Percentiles rank a stretch among this genome's conserved stretches.
phyloP scores from a whole-genome alignment of 164 flowering plant species.

The Berberis thunbergii region DNA sequence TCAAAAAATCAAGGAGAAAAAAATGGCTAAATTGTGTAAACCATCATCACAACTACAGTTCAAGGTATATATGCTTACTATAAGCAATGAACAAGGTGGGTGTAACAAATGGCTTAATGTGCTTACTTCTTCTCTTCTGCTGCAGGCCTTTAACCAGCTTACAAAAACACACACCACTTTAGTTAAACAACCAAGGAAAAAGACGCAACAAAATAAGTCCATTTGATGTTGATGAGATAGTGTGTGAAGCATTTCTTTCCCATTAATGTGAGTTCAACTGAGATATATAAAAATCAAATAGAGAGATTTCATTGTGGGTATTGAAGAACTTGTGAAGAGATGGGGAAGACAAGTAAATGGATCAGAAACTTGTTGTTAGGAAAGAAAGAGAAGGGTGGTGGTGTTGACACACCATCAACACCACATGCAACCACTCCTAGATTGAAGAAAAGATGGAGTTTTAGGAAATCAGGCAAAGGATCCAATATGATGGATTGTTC shows the following conservation, averaged over 20 bases:
- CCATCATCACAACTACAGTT: too few relatives aligned
- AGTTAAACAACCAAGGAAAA: not conserved
- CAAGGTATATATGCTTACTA: too few relatives aligned
- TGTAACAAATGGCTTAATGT: not conserved
- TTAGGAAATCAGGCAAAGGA: constrained; percentile 56
- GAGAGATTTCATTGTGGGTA: not conserved
- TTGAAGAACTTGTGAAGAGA: constrained; percentile 11
- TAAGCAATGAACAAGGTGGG: too few relatives aligned
- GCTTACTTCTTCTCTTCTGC: not conserved
- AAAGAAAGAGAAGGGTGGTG: constrained; percentile 41
- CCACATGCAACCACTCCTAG: constrained; percentile 46
- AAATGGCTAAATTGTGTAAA: not conserved
- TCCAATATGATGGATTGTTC: constrained; percentile 22
- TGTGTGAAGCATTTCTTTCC: too few relatives aligned
- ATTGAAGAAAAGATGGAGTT: constrained; percentile 86
- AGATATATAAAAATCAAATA: too few relatives aligned
- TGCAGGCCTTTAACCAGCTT: not conserved
- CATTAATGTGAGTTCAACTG: too few relatives aligned
- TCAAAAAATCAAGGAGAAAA: not conserved
- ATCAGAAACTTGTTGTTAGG: constrained; percentile 53
- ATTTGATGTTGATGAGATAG: not conserved
- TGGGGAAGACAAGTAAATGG: constrained; percentile 79
- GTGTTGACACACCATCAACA: constrained; percentile 28
- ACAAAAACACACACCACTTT: not conserved
- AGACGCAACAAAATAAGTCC: not conserved